A percentile compares a stretch with the other conserved stretches of the same genome.
phyloP scores from a whole-genome alignment of 306 rosid genomes.

The Sphenostylis stenocarpa region DNA sequence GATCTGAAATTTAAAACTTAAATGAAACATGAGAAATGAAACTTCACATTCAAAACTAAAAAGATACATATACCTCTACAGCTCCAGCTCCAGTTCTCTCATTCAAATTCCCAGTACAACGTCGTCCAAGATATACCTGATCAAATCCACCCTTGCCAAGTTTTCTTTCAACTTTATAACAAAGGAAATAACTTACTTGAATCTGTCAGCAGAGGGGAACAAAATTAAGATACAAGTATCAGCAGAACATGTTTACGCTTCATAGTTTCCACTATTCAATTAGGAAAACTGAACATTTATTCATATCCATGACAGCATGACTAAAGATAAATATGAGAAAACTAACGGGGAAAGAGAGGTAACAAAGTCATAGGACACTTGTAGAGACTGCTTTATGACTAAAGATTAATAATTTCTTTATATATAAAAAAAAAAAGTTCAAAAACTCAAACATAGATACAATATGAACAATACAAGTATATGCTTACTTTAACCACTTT shows the following conservation, averaged over 20 bases:
- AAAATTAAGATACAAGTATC: slow-evolving; percentile 9
- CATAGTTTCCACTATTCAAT: not conserved
- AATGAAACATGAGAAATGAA: too few relatives aligned
- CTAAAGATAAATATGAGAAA: not conserved
- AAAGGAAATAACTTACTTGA: slow-evolving; percentile 84
- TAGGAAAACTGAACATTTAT: not conserved
- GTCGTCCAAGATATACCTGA: slow-evolving; percentile 93
- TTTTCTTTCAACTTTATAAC: slow-evolving; percentile 72
- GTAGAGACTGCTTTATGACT: not conserved
- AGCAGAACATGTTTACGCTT: not conserved
- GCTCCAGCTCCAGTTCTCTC: slow-evolving; percentile 82
- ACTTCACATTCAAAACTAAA: slow-evolving; percentile 14
- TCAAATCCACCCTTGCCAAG: slow-evolving; percentile 98
- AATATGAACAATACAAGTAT: too few relatives aligned
- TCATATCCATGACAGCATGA: not conserved
- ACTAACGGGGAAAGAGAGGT: not conserved
- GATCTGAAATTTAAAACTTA: not conserved
- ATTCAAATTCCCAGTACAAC: slow-evolving; percentile 51
- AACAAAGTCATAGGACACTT: not conserved
- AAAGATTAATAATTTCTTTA: too few relatives aligned
- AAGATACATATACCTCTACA: slow-evolving; percentile 56
- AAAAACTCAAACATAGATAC: too few relatives aligned
- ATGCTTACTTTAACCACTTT: too few relatives aligned
- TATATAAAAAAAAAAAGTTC: too few relatives aligned
- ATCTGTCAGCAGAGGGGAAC: slow-evolving; percentile 51